Percentiles rank a stretch among this genome's conserved stretches.
Conservation (phyloP, 306 rosid species). For the Vachellia collinsii region DNA sequence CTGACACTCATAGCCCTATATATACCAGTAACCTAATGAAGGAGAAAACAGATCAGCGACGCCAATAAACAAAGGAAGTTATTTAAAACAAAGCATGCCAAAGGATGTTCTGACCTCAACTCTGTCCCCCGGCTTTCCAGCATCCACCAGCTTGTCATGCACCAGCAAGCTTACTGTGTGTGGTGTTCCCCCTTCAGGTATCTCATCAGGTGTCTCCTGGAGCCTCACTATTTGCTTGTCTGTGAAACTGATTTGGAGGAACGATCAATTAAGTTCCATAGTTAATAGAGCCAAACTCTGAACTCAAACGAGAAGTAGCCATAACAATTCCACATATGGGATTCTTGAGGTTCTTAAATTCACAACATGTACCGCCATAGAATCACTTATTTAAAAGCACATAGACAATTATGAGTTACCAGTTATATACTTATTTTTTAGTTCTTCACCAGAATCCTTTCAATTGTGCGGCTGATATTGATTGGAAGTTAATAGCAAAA, state of each 20-base stretch:
- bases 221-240: conserved; percentile 98
- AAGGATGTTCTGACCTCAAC: conserved; percentile 70
- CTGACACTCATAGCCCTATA: conserved; percentile 96
- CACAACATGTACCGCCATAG: not conserved
- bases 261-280: conserved; percentile 22
- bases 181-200: conserved; percentile 98
- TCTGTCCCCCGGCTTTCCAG: conserved; percentile 96
- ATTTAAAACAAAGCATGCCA: conserved; percentile 12
- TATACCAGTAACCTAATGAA: conserved; percentile 82
- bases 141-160: conserved; percentile 95
- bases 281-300: conserved; percentile 21
- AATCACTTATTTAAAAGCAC: not conserved
- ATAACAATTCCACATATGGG: not conserved
- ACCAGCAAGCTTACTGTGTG: conserved; percentile 94
- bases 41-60: conserved; percentile 28
- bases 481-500: not conserved
- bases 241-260: conserved; percentile 62
- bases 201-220: conserved; percentile 98
- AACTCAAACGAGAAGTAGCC: not conserved
- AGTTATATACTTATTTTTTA: not conserved
- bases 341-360: conserved; percentile 8
- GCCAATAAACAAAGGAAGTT: conserved; percentile 28
- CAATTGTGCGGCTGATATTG: not conserved
- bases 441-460: conserved; percentile 2
- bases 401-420: not conserved